phyloP scores from a whole-genome alignment of 257 asterid species.

The Jacaranda copaia region DNA sequence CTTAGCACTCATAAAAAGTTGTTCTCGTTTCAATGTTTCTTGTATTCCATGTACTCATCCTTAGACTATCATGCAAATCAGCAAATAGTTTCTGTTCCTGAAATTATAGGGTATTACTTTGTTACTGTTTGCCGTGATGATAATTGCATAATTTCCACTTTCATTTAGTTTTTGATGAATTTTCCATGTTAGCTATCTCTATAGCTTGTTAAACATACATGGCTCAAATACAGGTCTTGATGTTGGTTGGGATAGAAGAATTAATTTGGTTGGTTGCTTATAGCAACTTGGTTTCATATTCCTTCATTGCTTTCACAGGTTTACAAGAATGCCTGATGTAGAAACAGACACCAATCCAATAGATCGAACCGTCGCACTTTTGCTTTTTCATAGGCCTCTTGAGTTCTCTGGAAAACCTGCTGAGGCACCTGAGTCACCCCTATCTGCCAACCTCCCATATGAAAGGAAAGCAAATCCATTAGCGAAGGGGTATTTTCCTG shows the following conservation, averaged over 20 bases:
- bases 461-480: conserved; percentile 42
- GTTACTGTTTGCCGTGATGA: too few species aligned
- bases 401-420: conserved; percentile 47
- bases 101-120: not conserved
- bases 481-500: conserved; percentile 32
- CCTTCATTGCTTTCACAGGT: conserved; percentile 45
- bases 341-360: conserved; percentile 69
- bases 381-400: conserved; percentile 61
- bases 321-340: conserved; percentile 45
- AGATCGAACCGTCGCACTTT: conserved; percentile 71
- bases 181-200: not conserved
- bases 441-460: conserved; percentile 43
- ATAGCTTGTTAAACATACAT: not conserved
- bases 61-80: not conserved
- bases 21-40: not conserved
- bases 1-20: not conserved
- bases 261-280: not conserved
- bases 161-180: not conserved
- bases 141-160: not conserved
- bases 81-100: not conserved
- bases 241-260: conserved; percentile 5
- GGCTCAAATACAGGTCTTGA: not conserved
- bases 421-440: conserved; percentile 48
- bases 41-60: not conserved
- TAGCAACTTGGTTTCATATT: not conserved